phyloP scores from a whole-genome alignment of 108 stramenopile genomes.

The Nitzschia putrida region DNA sequence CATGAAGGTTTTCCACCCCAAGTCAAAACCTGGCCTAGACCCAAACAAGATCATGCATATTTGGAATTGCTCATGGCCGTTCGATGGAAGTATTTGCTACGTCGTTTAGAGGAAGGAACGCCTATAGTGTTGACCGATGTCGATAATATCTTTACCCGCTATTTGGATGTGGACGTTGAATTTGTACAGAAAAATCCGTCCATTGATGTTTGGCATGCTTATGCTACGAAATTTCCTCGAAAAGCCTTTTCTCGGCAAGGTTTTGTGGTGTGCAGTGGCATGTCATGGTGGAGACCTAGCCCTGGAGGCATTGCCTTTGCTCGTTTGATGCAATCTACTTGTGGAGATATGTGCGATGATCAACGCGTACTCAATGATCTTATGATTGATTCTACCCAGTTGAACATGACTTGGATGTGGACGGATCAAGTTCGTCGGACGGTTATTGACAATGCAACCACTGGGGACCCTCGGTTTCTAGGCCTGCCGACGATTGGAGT shows the following conservation, averaged over 20 bases:
- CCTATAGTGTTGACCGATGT: constrained; percentile 52
- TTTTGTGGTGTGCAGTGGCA: constrained; percentile 51
- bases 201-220: constrained; percentile 53
- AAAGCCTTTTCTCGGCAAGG: constrained; percentile 26
- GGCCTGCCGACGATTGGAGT: constrained; percentile 35
- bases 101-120: constrained; percentile 37
- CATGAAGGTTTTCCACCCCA: constrained; percentile 4
- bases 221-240: constrained; percentile 44
- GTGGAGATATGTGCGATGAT: constrained; percentile 53
- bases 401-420: constrained; percentile 45
- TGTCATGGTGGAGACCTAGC: constrained; percentile 43
- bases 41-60: constrained; percentile 23
- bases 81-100: constrained; percentile 37
- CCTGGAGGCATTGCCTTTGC: constrained; percentile 31
- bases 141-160: constrained; percentile 53
- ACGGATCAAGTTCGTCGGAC: neutral
- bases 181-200: constrained; percentile 20
- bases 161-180: constrained; percentile 34
- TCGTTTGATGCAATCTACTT: constrained; percentile 30
- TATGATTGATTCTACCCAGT: constrained; percentile 4
- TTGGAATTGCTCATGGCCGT: constrained; percentile 28
- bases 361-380: constrained; percentile 45
- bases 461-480: constrained; percentile 18
- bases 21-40: neutral
- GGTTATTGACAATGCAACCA: neutral